Percentiles rank a stretch among this genome's conserved stretches.
Evolutionary conservation across 192 early-diverging fungal genomes (phyloP).

Genomic region (Dissophora globulifera): DNA sequence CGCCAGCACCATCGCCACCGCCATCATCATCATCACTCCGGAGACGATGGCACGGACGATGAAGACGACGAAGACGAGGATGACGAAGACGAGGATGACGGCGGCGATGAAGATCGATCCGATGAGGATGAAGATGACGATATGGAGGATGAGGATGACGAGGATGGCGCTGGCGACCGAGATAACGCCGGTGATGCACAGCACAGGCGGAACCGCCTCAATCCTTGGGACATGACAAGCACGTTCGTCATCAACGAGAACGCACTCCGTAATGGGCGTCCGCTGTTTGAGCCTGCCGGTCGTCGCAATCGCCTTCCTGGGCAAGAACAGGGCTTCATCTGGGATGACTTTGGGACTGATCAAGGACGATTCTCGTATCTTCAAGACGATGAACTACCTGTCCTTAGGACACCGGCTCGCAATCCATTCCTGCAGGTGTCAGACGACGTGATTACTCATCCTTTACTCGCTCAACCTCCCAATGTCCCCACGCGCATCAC

Average conservation of each 20-base stretch:
- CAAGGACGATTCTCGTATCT: constrained; percentile 46
- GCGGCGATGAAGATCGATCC: constrained; percentile 63
- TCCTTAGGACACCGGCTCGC: constrained; percentile 35
- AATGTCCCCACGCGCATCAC: constrained; percentile 10
- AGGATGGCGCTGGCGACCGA: constrained; percentile 25
- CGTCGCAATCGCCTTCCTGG: constrained; percentile 48
- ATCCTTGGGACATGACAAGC: constrained; percentile 40
- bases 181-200: constrained; percentile 31
- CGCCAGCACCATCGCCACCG: constrained; percentile 54
- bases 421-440: constrained; percentile 40
- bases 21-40: constrained; percentile 41
- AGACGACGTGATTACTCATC: constrained; percentile 72
- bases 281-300: constrained; percentile 44
- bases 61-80: constrained; percentile 68
- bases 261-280: constrained; percentile 33
- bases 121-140: constrained; percentile 59
- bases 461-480: constrained; percentile 67
- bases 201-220: constrained; percentile 48
- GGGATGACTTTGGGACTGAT: constrained; percentile 42
- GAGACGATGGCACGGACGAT: constrained; percentile 63
- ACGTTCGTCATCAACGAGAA: constrained; percentile 50
- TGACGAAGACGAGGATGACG: constrained; percentile 66
- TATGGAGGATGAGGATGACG: constrained; percentile 58
- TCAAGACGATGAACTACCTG: constrained; percentile 39
- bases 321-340: constrained; percentile 53